phyloP scores from a whole-genome alignment of 768 basidiomycete species.

The Cystofilobasidium capitatum region DNA sequence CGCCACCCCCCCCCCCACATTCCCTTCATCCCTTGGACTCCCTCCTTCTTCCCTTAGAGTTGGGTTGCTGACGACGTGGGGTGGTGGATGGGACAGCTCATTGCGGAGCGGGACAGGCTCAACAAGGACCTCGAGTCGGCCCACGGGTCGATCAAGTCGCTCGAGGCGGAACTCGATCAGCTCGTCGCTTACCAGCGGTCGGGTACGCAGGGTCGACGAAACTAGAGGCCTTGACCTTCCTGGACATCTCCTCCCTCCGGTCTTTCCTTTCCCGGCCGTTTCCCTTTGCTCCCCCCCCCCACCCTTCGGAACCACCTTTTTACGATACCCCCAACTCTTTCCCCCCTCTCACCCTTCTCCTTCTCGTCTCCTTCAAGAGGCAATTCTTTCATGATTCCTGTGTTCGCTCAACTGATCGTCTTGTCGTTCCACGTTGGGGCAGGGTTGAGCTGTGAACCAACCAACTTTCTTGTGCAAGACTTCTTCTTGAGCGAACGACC shows the following conservation, averaged over 20 bases:
- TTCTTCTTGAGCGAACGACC: too few relatives aligned
- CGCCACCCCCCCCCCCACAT: neutral
- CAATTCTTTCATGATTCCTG: too few relatives aligned
- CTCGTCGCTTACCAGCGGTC: constrained; percentile 40
- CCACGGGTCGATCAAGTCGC: constrained; percentile 78
- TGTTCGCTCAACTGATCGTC: too few relatives aligned
- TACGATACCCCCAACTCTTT: too few relatives aligned
- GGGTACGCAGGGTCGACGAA: constrained; percentile 22
- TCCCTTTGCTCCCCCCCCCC: neutral
- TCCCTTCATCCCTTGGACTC: neutral
- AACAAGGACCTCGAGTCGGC: constrained; percentile 70
- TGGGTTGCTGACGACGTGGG: neutral
- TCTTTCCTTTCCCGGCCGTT: neutral
- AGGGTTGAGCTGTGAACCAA: too few relatives aligned
- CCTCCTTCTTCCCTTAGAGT: too few relatives aligned
- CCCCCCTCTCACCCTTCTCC: too few relatives aligned
- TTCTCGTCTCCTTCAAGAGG: too few relatives aligned
- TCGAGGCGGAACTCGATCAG: constrained; percentile 82
- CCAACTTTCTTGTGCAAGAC: too few relatives aligned
- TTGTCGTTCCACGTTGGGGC: too few relatives aligned
- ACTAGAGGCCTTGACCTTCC: neutral
- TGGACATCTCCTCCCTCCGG: neutral
- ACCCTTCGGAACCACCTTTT: neutral
- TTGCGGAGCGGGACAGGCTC: constrained; percentile 93
- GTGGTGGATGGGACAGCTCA: constrained; percentile 52